These are phyloP conservation scores for Pogostemon cablin DNA, from an alignment of 257 asterid genomes.

Conservation along the genomic window DNA sequence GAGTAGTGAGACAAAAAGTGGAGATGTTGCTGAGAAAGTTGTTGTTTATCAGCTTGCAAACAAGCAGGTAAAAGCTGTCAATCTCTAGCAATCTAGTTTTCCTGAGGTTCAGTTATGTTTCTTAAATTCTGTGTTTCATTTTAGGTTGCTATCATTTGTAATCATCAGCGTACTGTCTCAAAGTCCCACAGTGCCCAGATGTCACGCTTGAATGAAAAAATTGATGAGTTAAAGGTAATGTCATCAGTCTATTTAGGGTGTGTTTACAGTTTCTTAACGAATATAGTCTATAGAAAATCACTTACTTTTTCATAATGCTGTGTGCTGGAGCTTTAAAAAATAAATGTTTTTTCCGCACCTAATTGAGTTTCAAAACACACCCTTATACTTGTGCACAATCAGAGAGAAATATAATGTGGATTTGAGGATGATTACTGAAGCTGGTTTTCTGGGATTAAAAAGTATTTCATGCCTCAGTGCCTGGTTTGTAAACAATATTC, in stretches of 20 bases:
- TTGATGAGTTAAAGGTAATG: slow-evolving; percentile 82
- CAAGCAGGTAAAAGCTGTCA: slow-evolving; percentile 72
- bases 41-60: slow-evolving; percentile 77
- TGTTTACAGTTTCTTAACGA: no score
- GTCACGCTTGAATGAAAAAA: slow-evolving; percentile 75
- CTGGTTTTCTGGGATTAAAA: neutral
- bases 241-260: neutral
- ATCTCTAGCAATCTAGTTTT: slow-evolving; percentile 8
- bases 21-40: slow-evolving; percentile 70
- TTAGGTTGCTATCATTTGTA: slow-evolving; percentile 98
- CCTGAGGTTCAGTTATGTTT: neutral
- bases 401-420: neutral
- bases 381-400: slow-evolving; percentile 2
- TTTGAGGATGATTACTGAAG: neutral
- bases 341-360: no score
- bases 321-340: no score
- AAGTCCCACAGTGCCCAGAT: slow-evolving; percentile 89
- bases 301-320: no score
- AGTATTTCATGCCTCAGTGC: neutral
- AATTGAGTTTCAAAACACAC: no score
- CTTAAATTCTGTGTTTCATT: slow-evolving; percentile 27
- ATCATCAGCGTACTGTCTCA: slow-evolving; percentile 91
- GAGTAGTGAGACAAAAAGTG: slow-evolving; percentile 62
- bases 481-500: neutral
- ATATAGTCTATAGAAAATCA: no score